Evolutionary conservation across 768 basidiomycete genomes (phyloP), one percentile per base, ranked within the genome.

Genomic region (Rhizopogon vinicolor): DNA sequence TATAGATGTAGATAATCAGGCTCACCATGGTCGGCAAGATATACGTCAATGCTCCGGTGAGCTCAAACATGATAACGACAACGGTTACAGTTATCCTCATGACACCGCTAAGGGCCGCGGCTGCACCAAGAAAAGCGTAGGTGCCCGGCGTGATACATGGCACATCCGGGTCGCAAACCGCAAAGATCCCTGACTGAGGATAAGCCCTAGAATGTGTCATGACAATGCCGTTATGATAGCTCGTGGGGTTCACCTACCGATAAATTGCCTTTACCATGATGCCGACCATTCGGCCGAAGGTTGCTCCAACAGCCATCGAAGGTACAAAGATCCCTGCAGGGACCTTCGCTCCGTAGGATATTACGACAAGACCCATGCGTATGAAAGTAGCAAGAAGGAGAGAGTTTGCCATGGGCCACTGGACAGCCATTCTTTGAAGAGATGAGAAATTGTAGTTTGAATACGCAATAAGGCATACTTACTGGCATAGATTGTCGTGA

Each of bases 91-190:
- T 99, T 55, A 98, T 91, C 62, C 95, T 83, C 82, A 98, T 99
- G 52, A 98, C 86, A 35, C 97, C 96, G 53, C 97, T 94, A 41
- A 99, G 75, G 13, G 94, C 91, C 6, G 97, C 97, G 3, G 97
- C 97, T 1, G 97, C 97, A 6, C 97, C 97, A 12, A 99, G 78
- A 65, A 98, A 93, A 1, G 97, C 97, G 71, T 99, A 98, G 8
- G 96, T 98, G 18, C 97, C 97, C 0, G 97, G 96, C 0, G 97
- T 98, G 64, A 99, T 98, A 61, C 97, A 99, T 1, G 95, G 96
- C 14, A 89, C 81, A 67, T 98, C 90, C 16, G 94, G 95, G 19
- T 84, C 82, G 67, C 97, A 99, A 42, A 87, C 84, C 1, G 90
- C 86, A 66, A 98, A 98, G 53, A 93, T 89, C 2, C 93, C 90